Evolutionary conservation across 345 rosid genomes (phyloP).

Genomic region (Eucalyptus polyanthemos): DNA sequence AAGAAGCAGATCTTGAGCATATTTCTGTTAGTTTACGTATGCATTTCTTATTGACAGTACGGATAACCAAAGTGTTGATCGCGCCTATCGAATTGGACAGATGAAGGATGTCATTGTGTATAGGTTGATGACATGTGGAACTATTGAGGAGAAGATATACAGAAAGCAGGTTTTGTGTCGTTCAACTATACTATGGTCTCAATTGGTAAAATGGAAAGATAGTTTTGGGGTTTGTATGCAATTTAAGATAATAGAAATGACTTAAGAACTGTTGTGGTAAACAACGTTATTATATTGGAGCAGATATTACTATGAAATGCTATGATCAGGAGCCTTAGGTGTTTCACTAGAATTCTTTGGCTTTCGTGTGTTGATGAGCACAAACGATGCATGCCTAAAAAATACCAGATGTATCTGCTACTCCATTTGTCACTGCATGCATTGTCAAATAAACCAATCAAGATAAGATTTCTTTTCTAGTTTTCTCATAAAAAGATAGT

Average conservation of each 20-base stretch:
- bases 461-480: neutral
- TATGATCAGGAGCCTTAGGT: neutral
- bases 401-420: neutral
- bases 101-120: constrained; percentile 86
- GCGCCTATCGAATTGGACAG: constrained; percentile 98
- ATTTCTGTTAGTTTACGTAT: neutral
- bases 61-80: constrained; percentile 97
- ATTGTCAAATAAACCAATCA: neutral
- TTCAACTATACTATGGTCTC: neutral
- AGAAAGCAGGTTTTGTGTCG: constrained; percentile 63
- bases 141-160: constrained; percentile 97
- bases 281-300: neutral
- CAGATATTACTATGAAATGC: neutral
- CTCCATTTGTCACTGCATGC: neutral
- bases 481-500: neutral
- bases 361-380: neutral
- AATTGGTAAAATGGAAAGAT: neutral
- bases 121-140: constrained; percentile 93
- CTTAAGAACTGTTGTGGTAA: neutral
- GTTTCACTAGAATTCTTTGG: neutral
- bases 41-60: constrained; percentile 37
- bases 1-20: neutral
- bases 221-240: neutral
- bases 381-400: neutral
- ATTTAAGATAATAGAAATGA: neutral